Evolutionary conservation across 1,284 basidiomycete species (phyloP).

Genomic region (Gymnopus androsaceus): DNA sequence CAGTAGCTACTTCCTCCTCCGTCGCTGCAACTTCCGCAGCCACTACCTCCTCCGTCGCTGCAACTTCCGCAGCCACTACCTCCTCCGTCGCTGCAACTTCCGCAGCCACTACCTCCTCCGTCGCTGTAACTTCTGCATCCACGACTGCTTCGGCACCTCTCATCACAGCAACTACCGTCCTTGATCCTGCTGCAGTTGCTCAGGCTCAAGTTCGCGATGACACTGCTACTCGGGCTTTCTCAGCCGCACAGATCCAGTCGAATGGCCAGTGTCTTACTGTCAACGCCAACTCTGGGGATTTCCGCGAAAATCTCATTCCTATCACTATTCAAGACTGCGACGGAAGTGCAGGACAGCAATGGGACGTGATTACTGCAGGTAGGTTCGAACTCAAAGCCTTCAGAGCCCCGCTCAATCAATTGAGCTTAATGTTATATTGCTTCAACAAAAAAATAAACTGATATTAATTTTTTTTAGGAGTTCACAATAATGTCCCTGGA

Average conservation of each 20-base stretch:
- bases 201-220: constrained; percentile 20
- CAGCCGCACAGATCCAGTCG: constrained; percentile 18
- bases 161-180: constrained; percentile 8
- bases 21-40: neutral
- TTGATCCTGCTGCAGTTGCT: constrained; percentile 10
- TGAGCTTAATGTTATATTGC: too few species aligned
- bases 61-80: constrained; percentile 13
- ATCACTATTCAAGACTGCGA: constrained; percentile 20
- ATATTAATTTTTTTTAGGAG: too few species aligned
- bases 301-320: constrained; percentile 26
- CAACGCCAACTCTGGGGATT: constrained; percentile 23
- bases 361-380: constrained; percentile 24
- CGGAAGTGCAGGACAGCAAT: constrained; percentile 22
- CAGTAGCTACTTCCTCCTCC: neutral
- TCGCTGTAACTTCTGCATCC: neutral
- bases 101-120: constrained; percentile 3
- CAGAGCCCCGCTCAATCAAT: too few species aligned
- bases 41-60: neutral
- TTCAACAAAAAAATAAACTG: too few species aligned
- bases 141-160: neutral
- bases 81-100: constrained; percentile 1
- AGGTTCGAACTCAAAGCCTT: too few species aligned
- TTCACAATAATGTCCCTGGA: constrained; percentile 18
- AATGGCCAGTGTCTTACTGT: constrained; percentile 23
- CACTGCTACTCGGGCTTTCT: constrained; percentile 22